Percentiles rank a stretch among this genome's conserved stretches.
Conservation (phyloP, 495 filamentous ascomycete genomes). For the Hypoxylon cercidicola region DNA sequence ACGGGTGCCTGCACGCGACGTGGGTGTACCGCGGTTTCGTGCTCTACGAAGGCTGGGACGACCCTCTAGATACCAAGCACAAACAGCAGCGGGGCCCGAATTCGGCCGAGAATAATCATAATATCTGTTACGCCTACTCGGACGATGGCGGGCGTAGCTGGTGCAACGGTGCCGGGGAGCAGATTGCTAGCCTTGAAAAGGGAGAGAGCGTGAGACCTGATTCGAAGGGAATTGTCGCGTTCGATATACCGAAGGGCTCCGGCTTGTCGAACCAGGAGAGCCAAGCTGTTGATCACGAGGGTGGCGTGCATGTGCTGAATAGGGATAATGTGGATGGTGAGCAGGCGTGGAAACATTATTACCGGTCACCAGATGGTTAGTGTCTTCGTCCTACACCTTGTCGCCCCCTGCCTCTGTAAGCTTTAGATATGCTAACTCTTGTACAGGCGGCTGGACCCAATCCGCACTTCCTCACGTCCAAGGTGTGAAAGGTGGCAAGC, state of each 20-base stretch:
- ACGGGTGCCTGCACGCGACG: conserved; percentile 51
- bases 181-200: conserved; percentile 48
- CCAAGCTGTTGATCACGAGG: conserved; percentile 55
- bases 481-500: conserved; percentile 44
- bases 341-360: conserved; percentile 59
- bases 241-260: conserved; percentile 51
- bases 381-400: conserved; percentile 1
- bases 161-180: conserved; percentile 46
- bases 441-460: conserved; percentile 46
- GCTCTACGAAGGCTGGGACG: conserved; percentile 55
- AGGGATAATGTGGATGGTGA: conserved; percentile 48
- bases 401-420: neutral
- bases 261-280: conserved; percentile 62
- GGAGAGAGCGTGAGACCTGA: conserved; percentile 51
- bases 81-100: conserved; percentile 58
- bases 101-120: conserved; percentile 57
- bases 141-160: conserved; percentile 54
- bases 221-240: conserved; percentile 51
- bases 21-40: conserved; percentile 62
- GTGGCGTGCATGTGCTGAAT: conserved; percentile 60
- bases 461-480: conserved; percentile 41
- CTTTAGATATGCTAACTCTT: neutral
- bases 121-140: conserved; percentile 59
- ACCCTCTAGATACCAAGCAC: conserved; percentile 53
- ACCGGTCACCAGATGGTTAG: conserved; percentile 50